Evolutionary conservation across 257 asterid genomes (phyloP).

Genomic region (Plantago elongata): DNA sequence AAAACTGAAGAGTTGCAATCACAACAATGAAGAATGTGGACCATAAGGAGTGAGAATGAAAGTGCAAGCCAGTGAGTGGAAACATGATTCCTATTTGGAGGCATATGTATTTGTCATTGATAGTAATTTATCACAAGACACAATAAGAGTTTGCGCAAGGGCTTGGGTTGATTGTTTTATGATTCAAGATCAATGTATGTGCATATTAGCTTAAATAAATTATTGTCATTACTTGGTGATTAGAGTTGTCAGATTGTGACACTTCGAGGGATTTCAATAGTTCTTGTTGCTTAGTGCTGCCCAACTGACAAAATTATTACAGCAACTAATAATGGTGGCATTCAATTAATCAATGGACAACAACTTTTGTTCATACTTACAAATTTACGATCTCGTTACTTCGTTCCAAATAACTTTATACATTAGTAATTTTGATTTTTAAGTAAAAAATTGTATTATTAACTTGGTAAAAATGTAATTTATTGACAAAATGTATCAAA

Average conservation of each 20-base stretch:
- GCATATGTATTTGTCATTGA: background rate
- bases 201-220: background rate
- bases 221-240: background rate
- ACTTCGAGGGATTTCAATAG: background rate
- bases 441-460: too few species aligned
- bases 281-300: conserved; percentile 1
- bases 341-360: background rate
- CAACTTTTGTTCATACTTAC: background rate
- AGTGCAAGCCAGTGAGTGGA: conserved; percentile 3
- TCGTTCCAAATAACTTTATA: too few species aligned
- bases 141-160: background rate
- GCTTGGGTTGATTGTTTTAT: background rate
- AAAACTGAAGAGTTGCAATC: background rate
- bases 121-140: background rate
- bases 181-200: background rate
- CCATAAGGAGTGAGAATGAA: background rate
- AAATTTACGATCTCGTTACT: too few species aligned
- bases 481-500: too few species aligned
- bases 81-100: conserved; percentile 14
- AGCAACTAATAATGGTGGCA: background rate
- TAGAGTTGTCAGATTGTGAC: conserved; percentile 1
- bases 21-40: conserved; percentile 6
- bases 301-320: conserved; percentile 2
- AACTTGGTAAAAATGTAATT: too few species aligned
- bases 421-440: too few species aligned